These are phyloP conservation scores for Saccharomyces hybrid DNA, from an alignment of 1,139 yeast genomes.

Conservation along the genomic window DNA sequence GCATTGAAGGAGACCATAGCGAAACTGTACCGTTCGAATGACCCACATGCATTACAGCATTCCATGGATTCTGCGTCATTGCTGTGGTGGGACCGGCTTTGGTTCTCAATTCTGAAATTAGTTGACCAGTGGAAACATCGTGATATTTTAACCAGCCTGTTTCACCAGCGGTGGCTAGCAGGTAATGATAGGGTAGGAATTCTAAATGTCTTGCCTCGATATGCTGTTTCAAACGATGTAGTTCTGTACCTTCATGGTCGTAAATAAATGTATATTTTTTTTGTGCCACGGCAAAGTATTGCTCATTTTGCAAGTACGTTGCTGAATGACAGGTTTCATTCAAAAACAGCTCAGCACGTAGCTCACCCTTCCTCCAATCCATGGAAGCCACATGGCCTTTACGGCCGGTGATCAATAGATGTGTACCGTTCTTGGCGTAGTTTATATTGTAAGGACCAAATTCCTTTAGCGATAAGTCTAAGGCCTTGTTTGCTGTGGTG, in stretches of 20 bases:
- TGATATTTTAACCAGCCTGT: slow-evolving; percentile 86
- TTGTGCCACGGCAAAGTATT: slow-evolving; percentile 94
- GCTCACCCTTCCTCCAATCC: slow-evolving; percentile 87
- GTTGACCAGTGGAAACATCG: slow-evolving; percentile 87
- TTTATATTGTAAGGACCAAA: slow-evolving; percentile 84
- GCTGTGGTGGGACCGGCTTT: slow-evolving; percentile 85
- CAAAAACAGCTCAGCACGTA: slow-evolving; percentile 74
- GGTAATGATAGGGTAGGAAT: slow-evolving; percentile 86
- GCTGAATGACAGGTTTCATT: slow-evolving; percentile 89
- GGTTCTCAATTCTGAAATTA: slow-evolving; percentile 78
- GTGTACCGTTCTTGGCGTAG: slow-evolving; percentile 82
- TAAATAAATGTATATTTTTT: slow-evolving; percentile 89
- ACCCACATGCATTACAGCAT: slow-evolving; percentile 91
- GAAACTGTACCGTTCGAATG: slow-evolving; percentile 91
- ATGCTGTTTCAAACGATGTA: slow-evolving; percentile 87
- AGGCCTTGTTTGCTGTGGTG: slow-evolving; percentile 64
- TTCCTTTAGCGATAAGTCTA: slow-evolving; percentile 64
- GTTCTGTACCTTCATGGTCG: slow-evolving; percentile 83
- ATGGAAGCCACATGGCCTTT: slow-evolving; percentile 95
- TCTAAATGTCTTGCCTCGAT: slow-evolving; percentile 77
- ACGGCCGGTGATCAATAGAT: slow-evolving; percentile 72
- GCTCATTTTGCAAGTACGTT: slow-evolving; percentile 84
- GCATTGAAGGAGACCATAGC: slow-evolving; percentile 87
- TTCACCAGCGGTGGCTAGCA: slow-evolving; percentile 80
- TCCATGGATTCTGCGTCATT: slow-evolving; percentile 89